phyloP scores from a whole-genome alignment of 2,329 filamentous ascomycete species.

The Bipolaris zeicola region DNA sequence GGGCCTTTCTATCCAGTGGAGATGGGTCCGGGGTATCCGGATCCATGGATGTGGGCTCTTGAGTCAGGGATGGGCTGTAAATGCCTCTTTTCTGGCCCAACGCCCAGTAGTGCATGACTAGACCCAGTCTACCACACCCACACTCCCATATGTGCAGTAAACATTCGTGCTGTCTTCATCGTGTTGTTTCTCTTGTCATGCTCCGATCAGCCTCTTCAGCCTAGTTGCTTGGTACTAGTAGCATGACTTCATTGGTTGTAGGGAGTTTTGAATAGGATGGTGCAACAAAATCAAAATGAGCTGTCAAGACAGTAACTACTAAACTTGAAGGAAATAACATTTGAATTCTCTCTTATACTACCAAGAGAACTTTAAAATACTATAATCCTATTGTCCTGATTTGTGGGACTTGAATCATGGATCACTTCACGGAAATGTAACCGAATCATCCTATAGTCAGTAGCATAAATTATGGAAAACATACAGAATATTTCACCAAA shows the following conservation, averaged over 20 bases:
- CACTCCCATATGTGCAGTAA: conserved; percentile 4
- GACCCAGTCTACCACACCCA: conserved; percentile 1
- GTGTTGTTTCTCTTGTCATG: background rate
- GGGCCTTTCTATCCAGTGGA: background rate
- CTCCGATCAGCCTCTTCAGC: background rate
- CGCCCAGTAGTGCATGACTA: background rate
- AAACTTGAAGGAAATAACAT: background rate
- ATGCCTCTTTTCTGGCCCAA: background rate
- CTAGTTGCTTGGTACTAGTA: background rate
- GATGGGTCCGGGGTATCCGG: background rate
- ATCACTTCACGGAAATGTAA: conserved; percentile 18
- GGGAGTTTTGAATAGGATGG: background rate
- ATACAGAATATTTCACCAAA: conserved; percentile 34
- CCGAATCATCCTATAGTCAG: conserved; percentile 30
- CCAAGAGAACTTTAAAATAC: background rate
- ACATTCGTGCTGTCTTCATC: background rate
- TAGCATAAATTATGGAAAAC: conserved; percentile 30
- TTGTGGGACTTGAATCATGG: conserved; percentile 1
- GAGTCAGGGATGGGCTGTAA: conserved; percentile 8
- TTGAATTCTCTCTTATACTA: background rate
- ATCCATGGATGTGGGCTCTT: conserved; percentile 5
- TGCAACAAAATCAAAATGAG: background rate
- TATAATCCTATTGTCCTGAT: background rate
- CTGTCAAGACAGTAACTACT: background rate
- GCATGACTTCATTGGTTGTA: background rate